These are phyloP conservation scores for Lasiosphaeris hirsuta DNA, from an alignment of 495 filamentous ascomycete species.

Conservation along the genomic window DNA sequence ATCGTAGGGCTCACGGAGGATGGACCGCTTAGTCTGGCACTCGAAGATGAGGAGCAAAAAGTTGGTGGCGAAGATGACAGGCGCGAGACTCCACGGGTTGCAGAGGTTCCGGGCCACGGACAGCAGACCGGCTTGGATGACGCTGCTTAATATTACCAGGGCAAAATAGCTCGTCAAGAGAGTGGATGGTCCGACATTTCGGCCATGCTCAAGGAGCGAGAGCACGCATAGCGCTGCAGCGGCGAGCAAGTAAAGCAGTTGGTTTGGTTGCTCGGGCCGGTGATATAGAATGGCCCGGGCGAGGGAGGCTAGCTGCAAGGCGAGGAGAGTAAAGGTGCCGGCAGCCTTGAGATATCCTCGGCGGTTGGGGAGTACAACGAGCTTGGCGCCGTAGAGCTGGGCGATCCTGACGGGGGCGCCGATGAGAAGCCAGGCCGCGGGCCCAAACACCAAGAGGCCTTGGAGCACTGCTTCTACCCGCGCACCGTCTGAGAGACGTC, in stretches of 20 bases:
- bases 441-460: slow-evolving; percentile 8
- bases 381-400: slow-evolving; percentile 7
- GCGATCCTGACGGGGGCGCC: slow-evolving; percentile 4
- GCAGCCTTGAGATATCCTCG: slow-evolving; percentile 9
- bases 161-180: slow-evolving; percentile 8
- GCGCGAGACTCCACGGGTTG: background rate
- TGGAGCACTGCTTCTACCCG: slow-evolving; percentile 3
- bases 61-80: slow-evolving; percentile 14
- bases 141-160: background rate
- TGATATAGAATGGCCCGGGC: background rate
- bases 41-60: slow-evolving; percentile 44
- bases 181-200: slow-evolving; percentile 8
- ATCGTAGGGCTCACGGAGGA: slow-evolving; percentile 41
- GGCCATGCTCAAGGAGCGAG: slow-evolving; percentile 15
- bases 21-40: slow-evolving; percentile 41
- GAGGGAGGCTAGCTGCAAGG: background rate
- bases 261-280: background rate
- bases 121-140: slow-evolving; percentile 7
- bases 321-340: slow-evolving; percentile 6
- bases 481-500: background rate
- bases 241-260: slow-evolving; percentile 5
- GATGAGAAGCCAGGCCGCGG: slow-evolving; percentile 13
- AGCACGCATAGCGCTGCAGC: slow-evolving; percentile 3
- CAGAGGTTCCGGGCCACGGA: slow-evolving; percentile 13
- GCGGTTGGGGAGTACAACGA: slow-evolving; percentile 9